Base-by-base conservation (phyloP, 768 basidiomycete genomes). In the Boletus rex-veris region DNA sequence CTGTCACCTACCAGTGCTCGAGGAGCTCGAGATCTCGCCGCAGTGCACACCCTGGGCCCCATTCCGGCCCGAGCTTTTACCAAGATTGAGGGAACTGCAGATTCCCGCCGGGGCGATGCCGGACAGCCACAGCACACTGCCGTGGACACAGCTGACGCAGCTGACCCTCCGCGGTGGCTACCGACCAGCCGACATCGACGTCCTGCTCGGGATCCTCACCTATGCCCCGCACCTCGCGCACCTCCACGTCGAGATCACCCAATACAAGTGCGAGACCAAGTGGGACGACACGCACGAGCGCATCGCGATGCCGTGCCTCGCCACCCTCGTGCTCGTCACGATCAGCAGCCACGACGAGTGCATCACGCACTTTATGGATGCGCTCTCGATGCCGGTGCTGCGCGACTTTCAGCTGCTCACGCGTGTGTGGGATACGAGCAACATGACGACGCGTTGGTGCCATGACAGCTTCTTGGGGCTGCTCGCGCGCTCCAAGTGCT, bases 351-450 rank as follows among this genome's bases (percentile, higher is more conserved):
- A 70, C 62, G 68, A 64, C 1, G 64, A 50, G n/a, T 70, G 68
- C 47, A 59, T 64, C 52, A 50, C 37, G 45, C 62, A 70, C 7
- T 26, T 69, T 6, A 45, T 65, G 44, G 68, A 69, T 43, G 67
- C 64, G 1, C 58, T 69, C 54, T n/a, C 56, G 19, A 28, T 57
- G 1, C 67, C 67, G 0, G 16, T 36, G 12, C 46, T 69, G 16
- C 68, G 68, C 51, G 67, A 69, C 43, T 69, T 70, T 52, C 64
- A 65, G 60, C 46, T 69, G 49, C 65, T 69, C 46, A 68, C 67
- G 31, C 67, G 67, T 26, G 67, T 68, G n/a, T 68, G 67, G 67
- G 67, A 68, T n/a, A 55, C 62, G 59, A 67, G 67, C 57, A 30
- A 3, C 5, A 69, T 68, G 67, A 40, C 48, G 19, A 69, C 67